A percentile compares a stretch with the other conserved stretches of the same genome.
These are phyloP conservation scores for Fusarium floridanum DNA, from an alignment of 2,329 filamentous ascomycete genomes.

Conservation along the genomic window DNA sequence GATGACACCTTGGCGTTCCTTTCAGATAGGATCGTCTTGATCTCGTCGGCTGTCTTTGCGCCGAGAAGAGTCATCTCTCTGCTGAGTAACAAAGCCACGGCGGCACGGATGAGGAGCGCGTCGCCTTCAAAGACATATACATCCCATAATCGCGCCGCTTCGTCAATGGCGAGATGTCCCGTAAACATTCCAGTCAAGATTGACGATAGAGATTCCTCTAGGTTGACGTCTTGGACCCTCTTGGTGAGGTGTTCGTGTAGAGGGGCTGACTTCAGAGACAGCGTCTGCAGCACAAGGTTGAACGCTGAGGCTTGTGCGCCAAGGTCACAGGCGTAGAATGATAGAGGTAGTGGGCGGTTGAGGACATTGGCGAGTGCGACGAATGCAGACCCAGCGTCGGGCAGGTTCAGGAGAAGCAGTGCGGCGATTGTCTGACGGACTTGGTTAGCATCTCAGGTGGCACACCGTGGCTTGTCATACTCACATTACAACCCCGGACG, in stretches of 20 bases:
- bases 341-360: conserved; percentile 80
- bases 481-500: conserved; percentile 78
- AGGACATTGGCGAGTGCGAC: conserved; percentile 81
- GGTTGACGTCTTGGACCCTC: conserved; percentile 58
- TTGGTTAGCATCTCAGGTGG: conserved; percentile 33
- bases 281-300: conserved; percentile 75
- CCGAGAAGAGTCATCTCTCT: conserved; percentile 66
- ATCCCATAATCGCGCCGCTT: conserved; percentile 82
- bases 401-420: conserved; percentile 78
- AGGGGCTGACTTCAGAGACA: conserved; percentile 72
- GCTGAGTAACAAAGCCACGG: conserved; percentile 73
- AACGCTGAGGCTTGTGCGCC: conserved; percentile 78
- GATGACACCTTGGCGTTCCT: conserved; percentile 48
- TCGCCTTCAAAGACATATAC: conserved; percentile 88
- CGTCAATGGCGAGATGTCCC: conserved; percentile 72
- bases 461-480: conserved; percentile 50
- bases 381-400: conserved; percentile 74
- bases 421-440: conserved; percentile 74
- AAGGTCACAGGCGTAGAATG: conserved; percentile 78
- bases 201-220: conserved; percentile 68
- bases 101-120: conserved; percentile 76
- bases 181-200: conserved; percentile 77
- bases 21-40: conserved; percentile 54
- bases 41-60: conserved; percentile 59
- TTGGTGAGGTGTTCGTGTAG: conserved; percentile 75